phyloP scores from a whole-genome alignment of 106 monocot genomes.

The Dendrobium chrysotoxum region DNA sequence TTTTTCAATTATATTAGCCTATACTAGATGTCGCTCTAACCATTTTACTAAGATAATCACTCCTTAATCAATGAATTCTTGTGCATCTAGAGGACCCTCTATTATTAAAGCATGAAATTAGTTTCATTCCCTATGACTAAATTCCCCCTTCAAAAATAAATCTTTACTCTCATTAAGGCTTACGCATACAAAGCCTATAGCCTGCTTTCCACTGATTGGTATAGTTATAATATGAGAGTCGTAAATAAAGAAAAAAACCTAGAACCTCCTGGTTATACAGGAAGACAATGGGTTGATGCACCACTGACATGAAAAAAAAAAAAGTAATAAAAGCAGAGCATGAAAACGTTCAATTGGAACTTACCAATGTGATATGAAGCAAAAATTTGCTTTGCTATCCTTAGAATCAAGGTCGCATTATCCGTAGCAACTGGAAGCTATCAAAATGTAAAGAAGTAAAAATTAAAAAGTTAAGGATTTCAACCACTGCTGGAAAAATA shows the following conservation, averaged over 20 bases:
- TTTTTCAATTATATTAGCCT: neutral
- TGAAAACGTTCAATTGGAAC: neutral
- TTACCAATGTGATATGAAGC: conserved; percentile 64
- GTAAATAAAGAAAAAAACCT: neutral
- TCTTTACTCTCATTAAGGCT: neutral
- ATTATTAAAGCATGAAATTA: neutral
- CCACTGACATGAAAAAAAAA: neutral
- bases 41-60: neutral
- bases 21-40: neutral
- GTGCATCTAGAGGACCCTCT: neutral
- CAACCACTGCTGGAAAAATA: neutral
- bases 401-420: conserved; percentile 30
- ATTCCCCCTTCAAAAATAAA: neutral
- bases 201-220: neutral
- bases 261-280: neutral
- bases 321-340: neutral
- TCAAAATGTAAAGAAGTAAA: conserved; percentile 2
- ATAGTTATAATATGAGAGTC: neutral
- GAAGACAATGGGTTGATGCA: neutral
- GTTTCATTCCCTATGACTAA: neutral
- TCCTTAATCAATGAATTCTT: neutral
- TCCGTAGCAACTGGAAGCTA: conserved; percentile 74
- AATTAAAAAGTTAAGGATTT: neutral
- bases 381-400: conserved; percentile 73
- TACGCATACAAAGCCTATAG: neutral